Conservation (phyloP, 2,329 filamentous ascomycete genomes). For the Cercospora zeae-maydis region DNA sequence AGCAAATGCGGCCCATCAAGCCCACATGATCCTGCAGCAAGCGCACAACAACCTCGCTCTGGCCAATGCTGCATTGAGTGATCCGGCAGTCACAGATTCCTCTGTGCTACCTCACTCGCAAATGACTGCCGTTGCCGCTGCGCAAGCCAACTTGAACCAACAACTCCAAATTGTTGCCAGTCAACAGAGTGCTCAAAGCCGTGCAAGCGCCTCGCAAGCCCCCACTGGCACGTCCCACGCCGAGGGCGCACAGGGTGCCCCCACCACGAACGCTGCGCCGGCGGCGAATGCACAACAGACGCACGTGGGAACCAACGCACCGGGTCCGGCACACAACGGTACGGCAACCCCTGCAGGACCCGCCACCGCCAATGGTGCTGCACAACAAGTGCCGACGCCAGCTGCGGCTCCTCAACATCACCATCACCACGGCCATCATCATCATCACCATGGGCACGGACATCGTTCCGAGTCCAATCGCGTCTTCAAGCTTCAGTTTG, state of each 20-base stretch:
- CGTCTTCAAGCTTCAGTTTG: conserved; percentile 96
- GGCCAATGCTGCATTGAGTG: conserved; percentile 19
- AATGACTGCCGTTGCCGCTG: conserved; percentile 18
- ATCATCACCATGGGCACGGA: conserved; percentile 21
- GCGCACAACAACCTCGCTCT: conserved; percentile 21
- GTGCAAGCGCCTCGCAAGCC: neutral
- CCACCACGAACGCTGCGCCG: conserved; percentile 3
- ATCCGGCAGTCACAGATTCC: conserved; percentile 10
- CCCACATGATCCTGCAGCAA: conserved; percentile 22
- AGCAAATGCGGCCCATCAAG: conserved; percentile 14
- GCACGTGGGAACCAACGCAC: neutral
- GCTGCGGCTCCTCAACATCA: conserved; percentile 34
- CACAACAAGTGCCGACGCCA: conserved; percentile 29
- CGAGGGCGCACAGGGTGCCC: neutral
- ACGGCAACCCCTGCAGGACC: neutral
- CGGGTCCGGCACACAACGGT: neutral
- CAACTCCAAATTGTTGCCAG: conserved; percentile 18
- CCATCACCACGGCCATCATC: conserved; percentile 28
- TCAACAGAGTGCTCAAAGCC: conserved; percentile 16
- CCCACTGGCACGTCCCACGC: neutral
- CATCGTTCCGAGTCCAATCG: conserved; percentile 49
- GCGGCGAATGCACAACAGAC: neutral
- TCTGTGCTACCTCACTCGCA: conserved; percentile 15
- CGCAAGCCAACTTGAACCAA: conserved; percentile 18
- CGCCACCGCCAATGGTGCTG: conserved; percentile 4